These are phyloP conservation scores for Apiospora kogelbergensis DNA, from an alignment of 2,329 filamentous ascomycete genomes.

Conservation along the genomic window DNA sequence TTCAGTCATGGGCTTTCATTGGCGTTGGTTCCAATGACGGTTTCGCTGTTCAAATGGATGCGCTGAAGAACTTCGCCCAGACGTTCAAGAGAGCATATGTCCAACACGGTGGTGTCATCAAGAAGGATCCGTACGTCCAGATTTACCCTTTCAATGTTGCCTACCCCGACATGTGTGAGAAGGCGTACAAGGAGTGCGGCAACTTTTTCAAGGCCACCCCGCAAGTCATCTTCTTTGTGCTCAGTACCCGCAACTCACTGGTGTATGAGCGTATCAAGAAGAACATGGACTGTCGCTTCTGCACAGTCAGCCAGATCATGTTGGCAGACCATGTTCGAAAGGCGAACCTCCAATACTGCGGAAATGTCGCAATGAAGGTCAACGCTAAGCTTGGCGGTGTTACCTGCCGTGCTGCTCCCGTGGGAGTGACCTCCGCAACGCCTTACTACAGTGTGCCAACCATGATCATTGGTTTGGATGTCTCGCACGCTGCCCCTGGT, in stretches of 20 bases:
- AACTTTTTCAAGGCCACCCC: constrained; percentile 57
- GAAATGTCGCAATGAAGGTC: constrained; percentile 94
- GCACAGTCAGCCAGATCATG: constrained; percentile 82
- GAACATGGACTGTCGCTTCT: constrained; percentile 80
- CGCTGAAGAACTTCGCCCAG: constrained; percentile 56
- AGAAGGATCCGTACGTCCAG: constrained; percentile 34
- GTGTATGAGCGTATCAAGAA: constrained; percentile 88
- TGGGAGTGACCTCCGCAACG: constrained; percentile 31
- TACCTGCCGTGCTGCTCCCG: constrained; percentile 51
- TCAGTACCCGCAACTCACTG: constrained; percentile 68
- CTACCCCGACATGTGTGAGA: constrained; percentile 51
- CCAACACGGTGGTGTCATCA: constrained; percentile 49
- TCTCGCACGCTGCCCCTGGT: constrained; percentile 79
- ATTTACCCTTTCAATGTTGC: constrained; percentile 36
- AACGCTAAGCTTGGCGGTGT: constrained; percentile 92
- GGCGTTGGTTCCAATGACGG: constrained; percentile 46
- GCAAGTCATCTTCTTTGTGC: constrained; percentile 77
- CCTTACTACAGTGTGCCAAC: constrained; percentile 56
- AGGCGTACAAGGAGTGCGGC: constrained; percentile 56
- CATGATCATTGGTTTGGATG: constrained; percentile 87
- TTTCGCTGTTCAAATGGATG: constrained; percentile 51
- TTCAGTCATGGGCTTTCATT: constrained; percentile 76
- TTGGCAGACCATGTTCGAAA: constrained; percentile 68
- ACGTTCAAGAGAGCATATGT: constrained; percentile 46
- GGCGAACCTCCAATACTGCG: constrained; percentile 79